Base-by-base conservation (phyloP, 768 basidiomycete species). In the Pulveroboletus sp. region DNA sequence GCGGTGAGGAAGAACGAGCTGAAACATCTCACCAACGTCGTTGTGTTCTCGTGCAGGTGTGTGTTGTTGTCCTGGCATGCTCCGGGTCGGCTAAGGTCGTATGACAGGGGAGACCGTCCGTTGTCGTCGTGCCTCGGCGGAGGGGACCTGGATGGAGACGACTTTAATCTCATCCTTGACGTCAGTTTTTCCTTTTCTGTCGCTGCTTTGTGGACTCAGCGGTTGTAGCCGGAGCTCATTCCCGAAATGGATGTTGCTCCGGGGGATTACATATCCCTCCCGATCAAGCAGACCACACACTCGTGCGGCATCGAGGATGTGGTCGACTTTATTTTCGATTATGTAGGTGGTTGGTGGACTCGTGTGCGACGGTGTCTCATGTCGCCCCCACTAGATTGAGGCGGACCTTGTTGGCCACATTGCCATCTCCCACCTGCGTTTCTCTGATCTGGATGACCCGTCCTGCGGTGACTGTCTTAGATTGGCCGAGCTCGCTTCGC, bases 71-170 rank as follows among this genome's bases (percentile, higher is more conserved):
- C n/a, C n/a, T 40, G 39, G 25, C 3, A n/a, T 25, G 27, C 3
- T 27, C 42, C 37, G 42, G 2, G 42, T 42, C 37, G 43, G 46
- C 48, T 62, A 36, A 41, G 1, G 17, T 25, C 20, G 21, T 33
- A 46, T 35, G 47, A 19, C 40, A 73, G 71, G 67, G 77, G 77
- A 9, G 32, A 65, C 32, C 69, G 77, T 45, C 63, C 75, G 16
- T 51, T 80, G 12, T 71, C 77, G 1, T 75, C 74, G 11, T 70
- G 68, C 50, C 70, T 80, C 14, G 78, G 78, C 23, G 79, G 78
- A 20, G 79, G 79, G 8, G 78, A 80, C 60, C 61, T 79, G 39
- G 78, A 80, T 52, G 78, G 77, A 5, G 77, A 79, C 45, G 71
- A 75, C 19, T 80, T 75, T 45, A 77, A 76, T 57, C 34, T 78